Conservation (phyloP, 208 protist genomes). For the Leishmania turanica region DNA sequence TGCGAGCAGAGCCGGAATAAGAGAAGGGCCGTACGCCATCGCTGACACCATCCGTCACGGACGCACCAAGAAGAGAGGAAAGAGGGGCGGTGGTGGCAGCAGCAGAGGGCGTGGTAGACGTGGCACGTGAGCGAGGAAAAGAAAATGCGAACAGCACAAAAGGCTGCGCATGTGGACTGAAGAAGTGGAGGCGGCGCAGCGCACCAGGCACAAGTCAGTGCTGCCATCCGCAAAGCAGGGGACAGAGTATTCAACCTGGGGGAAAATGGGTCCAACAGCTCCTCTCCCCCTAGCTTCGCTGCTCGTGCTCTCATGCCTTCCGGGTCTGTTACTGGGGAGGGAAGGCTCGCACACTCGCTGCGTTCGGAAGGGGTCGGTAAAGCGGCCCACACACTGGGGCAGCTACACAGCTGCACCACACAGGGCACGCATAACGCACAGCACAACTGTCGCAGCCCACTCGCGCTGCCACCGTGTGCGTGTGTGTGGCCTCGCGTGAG, state of each 20-base stretch:
- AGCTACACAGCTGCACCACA: background rate
- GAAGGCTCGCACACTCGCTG: background rate
- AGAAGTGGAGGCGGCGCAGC: background rate
- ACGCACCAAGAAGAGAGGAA: background rate
- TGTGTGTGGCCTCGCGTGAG: conserved; percentile 1
- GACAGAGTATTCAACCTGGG: too few species aligned
- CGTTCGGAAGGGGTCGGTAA: background rate
- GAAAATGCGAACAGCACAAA: background rate
- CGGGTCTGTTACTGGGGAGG: background rate
- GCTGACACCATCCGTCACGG: background rate
- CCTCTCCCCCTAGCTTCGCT: background rate
- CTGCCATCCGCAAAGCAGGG: background rate
- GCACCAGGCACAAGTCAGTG: background rate
- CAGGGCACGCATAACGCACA: background rate
- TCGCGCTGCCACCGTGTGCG: background rate
- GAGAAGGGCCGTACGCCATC: background rate
- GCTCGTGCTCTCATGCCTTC: background rate
- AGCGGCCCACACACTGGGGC: background rate
- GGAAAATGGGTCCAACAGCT: background rate
- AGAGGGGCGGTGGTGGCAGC: background rate
- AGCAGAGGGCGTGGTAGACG: background rate
- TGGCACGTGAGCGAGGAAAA: background rate
- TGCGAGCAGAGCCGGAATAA: background rate
- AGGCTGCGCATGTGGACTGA: background rate
- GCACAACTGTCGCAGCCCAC: background rate